Conservation (phyloP, 108 stramenopile genomes). For the Cylindrotheca fusiformis region DNA sequence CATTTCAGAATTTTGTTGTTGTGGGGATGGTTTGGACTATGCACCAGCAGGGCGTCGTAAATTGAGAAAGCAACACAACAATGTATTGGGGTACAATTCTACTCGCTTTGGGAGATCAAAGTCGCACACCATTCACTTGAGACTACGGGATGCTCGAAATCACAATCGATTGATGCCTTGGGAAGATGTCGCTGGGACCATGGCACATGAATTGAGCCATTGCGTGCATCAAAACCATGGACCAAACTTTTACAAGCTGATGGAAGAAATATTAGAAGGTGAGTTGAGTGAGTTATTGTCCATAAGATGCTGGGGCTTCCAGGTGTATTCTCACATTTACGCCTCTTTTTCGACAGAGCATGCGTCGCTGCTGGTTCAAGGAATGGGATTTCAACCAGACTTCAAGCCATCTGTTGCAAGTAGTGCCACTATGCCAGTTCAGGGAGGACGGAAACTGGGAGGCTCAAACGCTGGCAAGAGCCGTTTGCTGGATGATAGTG, state of each 20-base stretch:
- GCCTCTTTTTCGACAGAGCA: slow-evolving; percentile 4
- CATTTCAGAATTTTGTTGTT: slow-evolving; percentile 83
- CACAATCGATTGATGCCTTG: slow-evolving; percentile 47
- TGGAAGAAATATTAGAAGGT: slow-evolving; percentile 78
- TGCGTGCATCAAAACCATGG: slow-evolving; percentile 57
- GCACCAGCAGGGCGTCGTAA: slow-evolving; percentile 11
- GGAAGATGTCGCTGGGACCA: slow-evolving; percentile 74
- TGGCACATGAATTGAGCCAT: slow-evolving; percentile 84
- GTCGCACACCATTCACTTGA: slow-evolving; percentile 65
- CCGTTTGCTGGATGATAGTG: slow-evolving; percentile 30
- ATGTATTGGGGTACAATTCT: slow-evolving; percentile 80
- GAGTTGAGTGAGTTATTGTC: background rate
- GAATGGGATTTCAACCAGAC: slow-evolving; percentile 5
- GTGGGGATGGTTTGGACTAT: slow-evolving; percentile 67
- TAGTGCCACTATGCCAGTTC: background rate
- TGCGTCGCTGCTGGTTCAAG: slow-evolving; percentile 3
- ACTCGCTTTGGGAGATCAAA: slow-evolving; percentile 23
- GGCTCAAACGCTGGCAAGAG: slow-evolving; percentile 14
- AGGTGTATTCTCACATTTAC: background rate
- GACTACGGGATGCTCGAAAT: slow-evolving; percentile 55
- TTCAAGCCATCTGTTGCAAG: background rate
- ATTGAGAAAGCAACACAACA: slow-evolving; percentile 40
- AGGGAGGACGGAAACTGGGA: slow-evolving; percentile 33
- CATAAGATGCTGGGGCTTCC: background rate
- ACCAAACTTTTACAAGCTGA: slow-evolving; percentile 67